Evolutionary conservation across 176 grass and related monocot genomes (phyloP).

Genomic region (Leersia perrieri): DNA sequence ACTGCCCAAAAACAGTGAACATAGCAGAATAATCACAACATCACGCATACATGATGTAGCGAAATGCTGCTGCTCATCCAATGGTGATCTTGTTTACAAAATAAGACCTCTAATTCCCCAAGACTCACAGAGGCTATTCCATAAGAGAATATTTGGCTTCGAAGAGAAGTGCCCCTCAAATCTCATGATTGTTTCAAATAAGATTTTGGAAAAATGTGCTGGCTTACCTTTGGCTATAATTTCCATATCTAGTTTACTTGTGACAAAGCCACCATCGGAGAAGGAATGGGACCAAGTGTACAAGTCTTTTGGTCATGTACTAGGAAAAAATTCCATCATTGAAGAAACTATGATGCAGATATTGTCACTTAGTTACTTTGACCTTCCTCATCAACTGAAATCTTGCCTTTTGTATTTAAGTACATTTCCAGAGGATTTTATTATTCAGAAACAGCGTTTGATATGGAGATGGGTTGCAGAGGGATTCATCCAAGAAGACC

Average conservation of each 20-base stretch:
- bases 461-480: slow-evolving; percentile 7
- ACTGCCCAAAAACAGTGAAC: neutral
- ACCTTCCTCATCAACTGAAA: slow-evolving; percentile 4
- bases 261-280: neutral
- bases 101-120: neutral
- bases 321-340: neutral
- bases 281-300: slow-evolving; percentile 12
- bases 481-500: slow-evolving; percentile 9
- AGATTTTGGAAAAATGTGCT: slow-evolving; percentile 23
- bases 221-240: slow-evolving; percentile 14
- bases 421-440: slow-evolving; percentile 6
- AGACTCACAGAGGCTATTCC: neutral
- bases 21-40: slow-evolving; percentile 8
- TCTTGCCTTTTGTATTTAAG: slow-evolving; percentile 11
- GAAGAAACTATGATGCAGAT: neutral
- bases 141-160: neutral
- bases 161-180: neutral
- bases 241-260: neutral
- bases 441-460: slow-evolving; percentile 6
- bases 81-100: neutral
- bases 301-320: neutral
- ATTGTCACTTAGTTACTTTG: slow-evolving; percentile 14
- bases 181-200: neutral
- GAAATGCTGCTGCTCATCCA: neutral
- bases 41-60: neutral